These are phyloP conservation scores for Rosa rugosa DNA, from an alignment of 306 rosid genomes.

Conservation along the genomic window DNA sequence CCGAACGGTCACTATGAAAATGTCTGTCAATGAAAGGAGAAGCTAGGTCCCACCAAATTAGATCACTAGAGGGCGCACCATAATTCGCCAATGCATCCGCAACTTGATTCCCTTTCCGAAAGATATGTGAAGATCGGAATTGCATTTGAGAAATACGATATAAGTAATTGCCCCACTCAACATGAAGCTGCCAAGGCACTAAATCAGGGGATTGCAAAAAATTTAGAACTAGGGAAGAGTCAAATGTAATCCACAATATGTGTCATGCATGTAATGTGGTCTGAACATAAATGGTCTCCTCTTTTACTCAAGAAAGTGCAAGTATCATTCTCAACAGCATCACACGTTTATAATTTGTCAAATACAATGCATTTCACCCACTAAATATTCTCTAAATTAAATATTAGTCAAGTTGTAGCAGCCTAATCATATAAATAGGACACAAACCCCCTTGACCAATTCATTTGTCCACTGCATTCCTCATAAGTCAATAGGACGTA, in stretches of 20 bases:
- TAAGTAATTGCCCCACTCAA: no score
- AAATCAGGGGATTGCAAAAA: no score
- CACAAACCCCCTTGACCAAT: background rate
- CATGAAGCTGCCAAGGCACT: no score
- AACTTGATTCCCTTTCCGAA: no score
- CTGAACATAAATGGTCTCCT: background rate
- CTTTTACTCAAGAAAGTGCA: background rate
- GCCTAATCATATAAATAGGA: slow-evolving; percentile 2
- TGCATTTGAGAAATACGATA: no score
- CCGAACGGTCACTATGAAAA: no score
- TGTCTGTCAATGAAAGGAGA: no score
- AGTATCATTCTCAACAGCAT: background rate
- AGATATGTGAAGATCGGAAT: no score
- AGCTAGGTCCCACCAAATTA: no score
- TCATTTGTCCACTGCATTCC: background rate
- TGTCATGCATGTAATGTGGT: background rate
- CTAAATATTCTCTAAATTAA: background rate
- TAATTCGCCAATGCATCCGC: no score
- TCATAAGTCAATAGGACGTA: background rate
- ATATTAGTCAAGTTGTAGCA: background rate
- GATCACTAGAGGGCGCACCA: no score
- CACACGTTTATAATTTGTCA: background rate
- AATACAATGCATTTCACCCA: background rate
- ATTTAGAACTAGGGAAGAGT: no score
- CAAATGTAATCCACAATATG: background rate